Percentiles rank a stretch among this genome's conserved stretches.
These are phyloP conservation scores for Trichocladium uniseriatum DNA, from an alignment of 495 filamentous ascomycete species.

Conservation along the genomic window DNA sequence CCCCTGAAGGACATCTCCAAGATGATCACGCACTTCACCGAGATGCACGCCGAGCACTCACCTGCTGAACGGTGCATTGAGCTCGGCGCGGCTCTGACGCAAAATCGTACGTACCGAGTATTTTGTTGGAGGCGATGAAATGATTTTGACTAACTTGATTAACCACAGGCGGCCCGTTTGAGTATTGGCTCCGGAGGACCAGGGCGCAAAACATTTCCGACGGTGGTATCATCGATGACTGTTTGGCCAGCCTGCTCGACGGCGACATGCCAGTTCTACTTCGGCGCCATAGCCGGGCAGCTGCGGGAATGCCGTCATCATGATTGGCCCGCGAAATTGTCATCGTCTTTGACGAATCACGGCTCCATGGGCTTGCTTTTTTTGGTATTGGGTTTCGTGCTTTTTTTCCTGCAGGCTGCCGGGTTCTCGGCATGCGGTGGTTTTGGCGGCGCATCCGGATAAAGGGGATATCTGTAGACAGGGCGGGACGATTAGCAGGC, in stretches of 20 bases:
- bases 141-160: background rate
- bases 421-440: too few relatives aligned
- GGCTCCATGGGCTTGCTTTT: too few relatives aligned
- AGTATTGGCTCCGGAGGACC: conserved; percentile 38
- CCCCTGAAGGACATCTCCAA: conserved; percentile 38
- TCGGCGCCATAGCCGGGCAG: conserved; percentile 29
- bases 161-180: conserved; percentile 33
- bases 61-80: conserved; percentile 30
- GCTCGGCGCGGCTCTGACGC: conserved; percentile 29
- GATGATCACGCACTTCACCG: conserved; percentile 38
- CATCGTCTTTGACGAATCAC: background rate
- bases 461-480: too few relatives aligned
- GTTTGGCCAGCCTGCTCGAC: conserved; percentile 20
- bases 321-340: background rate
- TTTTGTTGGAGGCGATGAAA: background rate
- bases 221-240: conserved; percentile 24
- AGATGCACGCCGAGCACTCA: conserved; percentile 36
- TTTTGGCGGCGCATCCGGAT: too few relatives aligned
- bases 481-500: too few relatives aligned
- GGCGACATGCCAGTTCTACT: conserved; percentile 29
- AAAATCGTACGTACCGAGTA: conserved; percentile 30
- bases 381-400: too few relatives aligned
- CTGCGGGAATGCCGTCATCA: conserved; percentile 15
- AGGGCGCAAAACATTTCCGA: conserved; percentile 27
- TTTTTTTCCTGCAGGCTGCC: too few relatives aligned